Evolutionary conservation across 805 yeast genomes (phyloP).

Genomic region (Pichia pseudocactophila): DNA sequence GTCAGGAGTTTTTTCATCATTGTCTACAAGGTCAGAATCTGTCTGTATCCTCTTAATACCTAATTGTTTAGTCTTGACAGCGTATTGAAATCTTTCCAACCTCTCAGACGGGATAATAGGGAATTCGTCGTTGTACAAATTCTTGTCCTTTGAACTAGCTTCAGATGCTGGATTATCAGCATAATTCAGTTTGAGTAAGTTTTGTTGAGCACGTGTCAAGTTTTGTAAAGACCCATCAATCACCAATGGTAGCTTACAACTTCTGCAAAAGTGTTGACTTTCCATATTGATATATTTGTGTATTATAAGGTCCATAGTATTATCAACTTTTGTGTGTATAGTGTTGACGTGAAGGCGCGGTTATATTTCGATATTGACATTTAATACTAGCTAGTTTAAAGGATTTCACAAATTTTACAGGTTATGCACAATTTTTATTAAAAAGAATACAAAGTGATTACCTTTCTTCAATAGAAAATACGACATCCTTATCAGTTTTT

Average conservation of each 20-base stretch:
- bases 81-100: constrained; percentile 29
- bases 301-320: no score
- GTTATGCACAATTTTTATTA: no score
- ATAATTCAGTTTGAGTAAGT: constrained; percentile 36
- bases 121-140: constrained; percentile 21
- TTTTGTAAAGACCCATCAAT: constrained; percentile 48
- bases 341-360: no score
- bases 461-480: constrained; percentile 46
- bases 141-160: constrained; percentile 4
- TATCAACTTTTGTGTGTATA: no score
- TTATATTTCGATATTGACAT: no score
- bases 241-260: constrained; percentile 50
- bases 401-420: no score
- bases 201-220: constrained; percentile 46
- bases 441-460: constrained; percentile 7
- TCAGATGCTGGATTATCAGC: background rate
- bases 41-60: constrained; percentile 15
- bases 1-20: background rate
- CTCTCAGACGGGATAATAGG: constrained; percentile 32
- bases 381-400: no score
- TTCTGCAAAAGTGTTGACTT: constrained; percentile 38
- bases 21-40: constrained; percentile 3
- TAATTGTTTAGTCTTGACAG: constrained; percentile 16
- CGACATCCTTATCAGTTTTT: constrained; percentile 42
- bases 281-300: no score